These are phyloP conservation scores for Talaromyces sp. DNA, from an alignment of 2,329 filamentous ascomycete species.

Conservation along the genomic window DNA sequence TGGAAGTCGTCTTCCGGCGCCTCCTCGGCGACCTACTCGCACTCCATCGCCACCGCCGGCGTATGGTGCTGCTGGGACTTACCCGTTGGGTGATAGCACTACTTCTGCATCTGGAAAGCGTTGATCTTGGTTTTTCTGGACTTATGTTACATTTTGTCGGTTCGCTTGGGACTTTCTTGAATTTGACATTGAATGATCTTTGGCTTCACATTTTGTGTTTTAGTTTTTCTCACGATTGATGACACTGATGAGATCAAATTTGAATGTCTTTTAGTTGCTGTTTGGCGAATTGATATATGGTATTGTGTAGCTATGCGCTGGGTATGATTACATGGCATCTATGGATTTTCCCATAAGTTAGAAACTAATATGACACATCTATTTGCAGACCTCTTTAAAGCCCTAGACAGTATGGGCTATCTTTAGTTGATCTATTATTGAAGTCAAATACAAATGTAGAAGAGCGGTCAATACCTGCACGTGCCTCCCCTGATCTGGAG, in stretches of 20 bases:
- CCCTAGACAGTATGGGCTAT: not conserved
- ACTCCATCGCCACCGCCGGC: conserved; percentile 40
- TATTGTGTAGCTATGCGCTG: not conserved
- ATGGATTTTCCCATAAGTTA: not conserved
- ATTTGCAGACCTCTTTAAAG: not conserved
- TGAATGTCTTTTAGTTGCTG: not conserved
- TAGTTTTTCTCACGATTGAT: not conserved
- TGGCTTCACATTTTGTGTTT: not conserved
- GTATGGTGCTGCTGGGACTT: conserved; percentile 36
- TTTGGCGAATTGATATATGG: not conserved
- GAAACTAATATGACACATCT: not conserved
- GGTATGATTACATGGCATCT: not conserved
- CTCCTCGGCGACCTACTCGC: conserved; percentile 31
- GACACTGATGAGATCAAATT: not conserved
- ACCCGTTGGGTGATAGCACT: conserved; percentile 30
- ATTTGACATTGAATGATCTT: not conserved
- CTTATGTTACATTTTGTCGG: not conserved
- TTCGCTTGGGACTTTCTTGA: not conserved
- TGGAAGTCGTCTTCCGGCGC: conserved; percentile 29
- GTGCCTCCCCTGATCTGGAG: not conserved
- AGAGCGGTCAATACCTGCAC: not conserved
- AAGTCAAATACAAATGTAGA: not conserved
- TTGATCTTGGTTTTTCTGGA: conserved; percentile 17
- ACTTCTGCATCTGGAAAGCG: conserved; percentile 31
- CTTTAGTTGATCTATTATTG: not conserved